phyloP scores from a whole-genome alignment of 768 basidiomycete genomes.

The Mycena pura region DNA sequence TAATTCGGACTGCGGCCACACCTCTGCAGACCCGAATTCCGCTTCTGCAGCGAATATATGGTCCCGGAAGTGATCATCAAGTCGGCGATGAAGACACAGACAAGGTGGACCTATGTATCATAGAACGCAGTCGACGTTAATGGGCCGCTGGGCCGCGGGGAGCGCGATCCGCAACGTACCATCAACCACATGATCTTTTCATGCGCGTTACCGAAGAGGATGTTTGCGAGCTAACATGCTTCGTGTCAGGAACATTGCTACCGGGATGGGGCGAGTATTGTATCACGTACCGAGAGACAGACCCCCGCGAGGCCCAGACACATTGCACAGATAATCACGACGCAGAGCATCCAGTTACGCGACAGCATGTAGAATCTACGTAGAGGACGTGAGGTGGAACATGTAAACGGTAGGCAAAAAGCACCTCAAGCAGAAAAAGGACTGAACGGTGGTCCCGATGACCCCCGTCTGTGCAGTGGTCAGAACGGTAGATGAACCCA shows the following conservation, averaged over 20 bases:
- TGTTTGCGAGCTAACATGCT: conserved; percentile 1
- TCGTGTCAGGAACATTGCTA: no score
- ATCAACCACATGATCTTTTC: conserved; percentile 20
- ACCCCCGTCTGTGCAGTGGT: conserved; percentile 2
- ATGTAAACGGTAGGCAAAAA: not conserved
- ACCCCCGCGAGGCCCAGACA: conserved; percentile 15
- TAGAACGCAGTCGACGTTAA: not conserved
- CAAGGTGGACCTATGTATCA: conserved; percentile 14
- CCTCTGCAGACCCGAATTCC: conserved; percentile 10
- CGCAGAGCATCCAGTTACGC: conserved; percentile 12
- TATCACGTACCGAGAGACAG: conserved; percentile 17
- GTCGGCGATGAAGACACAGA: conserved; percentile 18
- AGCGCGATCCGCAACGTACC: not conserved
- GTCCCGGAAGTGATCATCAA: conserved; percentile 16
- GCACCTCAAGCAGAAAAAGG: conserved; percentile 18
- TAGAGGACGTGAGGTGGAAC: not conserved
- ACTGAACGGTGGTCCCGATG: conserved; percentile 7
- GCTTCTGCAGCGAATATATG: conserved; percentile 1
- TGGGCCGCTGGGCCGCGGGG: no score
- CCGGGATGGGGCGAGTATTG: no score
- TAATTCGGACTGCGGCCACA: no score
- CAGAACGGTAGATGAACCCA: not conserved
- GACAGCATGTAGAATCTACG: conserved; percentile 18
- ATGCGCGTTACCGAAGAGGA: conserved; percentile 7
- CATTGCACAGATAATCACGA: conserved; percentile 7